phyloP scores from a whole-genome alignment of 78 protist genomes.

The Emiliania huxleyi region DNA sequence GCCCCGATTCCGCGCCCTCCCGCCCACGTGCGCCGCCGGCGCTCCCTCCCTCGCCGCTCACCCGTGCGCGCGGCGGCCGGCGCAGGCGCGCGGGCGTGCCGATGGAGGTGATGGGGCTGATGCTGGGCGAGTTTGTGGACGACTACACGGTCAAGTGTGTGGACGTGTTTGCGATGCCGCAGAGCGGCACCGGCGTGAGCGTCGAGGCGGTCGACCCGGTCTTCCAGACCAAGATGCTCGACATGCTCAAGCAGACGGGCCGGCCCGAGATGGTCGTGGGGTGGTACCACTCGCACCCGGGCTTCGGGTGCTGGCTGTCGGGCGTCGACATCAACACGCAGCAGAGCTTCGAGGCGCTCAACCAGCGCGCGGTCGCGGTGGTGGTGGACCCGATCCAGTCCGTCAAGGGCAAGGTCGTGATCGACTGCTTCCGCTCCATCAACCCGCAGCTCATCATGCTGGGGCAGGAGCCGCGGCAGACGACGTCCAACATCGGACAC shows the following conservation, averaged over 20 bases:
- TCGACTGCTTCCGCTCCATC: conserved; percentile 98
- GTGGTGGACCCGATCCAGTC: conserved; percentile 99
- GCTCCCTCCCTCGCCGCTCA: too few species aligned
- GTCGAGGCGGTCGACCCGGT: conserved; percentile 87
- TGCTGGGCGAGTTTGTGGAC: conserved; percentile 99
- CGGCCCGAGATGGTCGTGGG: conserved; percentile 96
- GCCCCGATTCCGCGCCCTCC: too few species aligned
- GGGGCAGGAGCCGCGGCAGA: conserved; percentile 97
- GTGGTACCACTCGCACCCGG: conserved; percentile 99
- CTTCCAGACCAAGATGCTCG: conserved; percentile 99
- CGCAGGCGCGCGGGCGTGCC: conserved; percentile 99
- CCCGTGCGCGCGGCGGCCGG: too few species aligned
- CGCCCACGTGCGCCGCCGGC: too few species aligned
- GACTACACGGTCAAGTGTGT: conserved; percentile 94
- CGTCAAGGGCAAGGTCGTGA: conserved; percentile 99
- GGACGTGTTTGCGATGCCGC: conserved; percentile 99
- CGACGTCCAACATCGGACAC: conserved; percentile 99
- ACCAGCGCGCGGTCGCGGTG: conserved; percentile 97
- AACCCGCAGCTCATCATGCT: conserved; percentile 76
- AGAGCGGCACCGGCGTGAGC: conserved; percentile 54
- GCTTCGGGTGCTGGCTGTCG: conserved; percentile 99
- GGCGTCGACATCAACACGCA: conserved; percentile 98
- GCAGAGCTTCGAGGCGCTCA: conserved; percentile 66
- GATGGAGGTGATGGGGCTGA: conserved; percentile 99
- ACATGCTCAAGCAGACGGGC: conserved; percentile 94